A percentile compares a stretch with the other conserved stretches of the same genome.
Evolutionary conservation across 2,329 filamentous ascomycete species (phyloP).

Genomic region (Pseudodiploospora longispora): DNA sequence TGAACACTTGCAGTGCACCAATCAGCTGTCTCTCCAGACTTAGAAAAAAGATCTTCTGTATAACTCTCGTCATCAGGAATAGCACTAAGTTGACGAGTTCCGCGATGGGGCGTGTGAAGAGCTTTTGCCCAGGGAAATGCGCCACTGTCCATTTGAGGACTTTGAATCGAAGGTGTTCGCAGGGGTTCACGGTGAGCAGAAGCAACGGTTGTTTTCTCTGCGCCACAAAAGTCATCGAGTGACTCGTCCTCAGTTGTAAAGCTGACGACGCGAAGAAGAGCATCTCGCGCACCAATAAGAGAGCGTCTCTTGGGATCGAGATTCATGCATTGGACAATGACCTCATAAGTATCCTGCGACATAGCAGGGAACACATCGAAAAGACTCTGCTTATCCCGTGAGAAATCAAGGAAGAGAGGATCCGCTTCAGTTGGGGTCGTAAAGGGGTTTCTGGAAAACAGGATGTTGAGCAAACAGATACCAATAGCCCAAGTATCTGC

Average conservation of each 20-base stretch:
- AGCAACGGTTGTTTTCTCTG: conserved; percentile 66
- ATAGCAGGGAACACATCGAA: conserved; percentile 98
- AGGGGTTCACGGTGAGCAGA: conserved; percentile 91
- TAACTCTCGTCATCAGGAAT: conserved; percentile 78
- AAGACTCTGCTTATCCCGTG: conserved; percentile 84
- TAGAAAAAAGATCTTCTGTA: conserved; percentile 76
- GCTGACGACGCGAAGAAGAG: conserved; percentile 70
- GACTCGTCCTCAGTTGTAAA: conserved; percentile 92
- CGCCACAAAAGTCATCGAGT: conserved; percentile 87
- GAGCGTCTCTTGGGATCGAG: conserved; percentile 87
- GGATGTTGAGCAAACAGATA: conserved; percentile 89
- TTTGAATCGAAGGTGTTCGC: conserved; percentile 90
- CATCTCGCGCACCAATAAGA: conserved; percentile 66
- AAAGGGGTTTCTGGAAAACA: conserved; percentile 96
- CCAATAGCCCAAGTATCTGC: conserved; percentile 97
- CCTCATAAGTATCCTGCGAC: conserved; percentile 96
- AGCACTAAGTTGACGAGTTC: conserved; percentile 76
- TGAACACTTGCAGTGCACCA: conserved; percentile 73
- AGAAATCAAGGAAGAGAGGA: conserved; percentile 87
- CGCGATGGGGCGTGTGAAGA: conserved; percentile 61
- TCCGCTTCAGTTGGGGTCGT: conserved; percentile 85
- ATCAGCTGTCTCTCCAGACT: conserved; percentile 62
- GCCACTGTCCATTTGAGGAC: conserved; percentile 68
- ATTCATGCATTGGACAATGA: conserved; percentile 83
- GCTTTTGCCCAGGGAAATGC: conserved; percentile 95